A percentile compares a stretch with the other conserved stretches of the same genome.
Conservation (phyloP, 2,329 filamentous ascomycete species). For the Fusarium ambrosium region DNA sequence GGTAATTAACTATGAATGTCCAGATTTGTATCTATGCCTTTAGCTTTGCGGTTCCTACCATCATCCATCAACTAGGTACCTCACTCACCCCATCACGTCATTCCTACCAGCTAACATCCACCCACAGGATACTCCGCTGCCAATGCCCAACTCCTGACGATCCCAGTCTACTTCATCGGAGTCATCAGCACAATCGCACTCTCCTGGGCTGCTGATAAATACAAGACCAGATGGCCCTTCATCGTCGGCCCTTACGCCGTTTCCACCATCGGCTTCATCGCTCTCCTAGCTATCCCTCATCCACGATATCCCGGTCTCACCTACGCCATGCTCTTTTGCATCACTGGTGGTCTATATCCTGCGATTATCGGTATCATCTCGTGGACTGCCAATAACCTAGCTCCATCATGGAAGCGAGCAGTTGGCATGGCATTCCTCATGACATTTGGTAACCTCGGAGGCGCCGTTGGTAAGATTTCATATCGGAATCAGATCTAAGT, state of each 20-base stretch:
- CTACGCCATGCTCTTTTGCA: neutral
- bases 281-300: neutral
- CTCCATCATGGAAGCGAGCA: slow-evolving; percentile 14
- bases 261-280: slow-evolving; percentile 30
- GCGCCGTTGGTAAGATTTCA: neutral
- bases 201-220: neutral
- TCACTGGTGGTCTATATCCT: slow-evolving; percentile 8
- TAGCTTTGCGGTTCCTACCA: neutral
- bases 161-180: slow-evolving; percentile 7
- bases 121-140: slow-evolving; percentile 1
- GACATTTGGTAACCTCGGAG: slow-evolving; percentile 8
- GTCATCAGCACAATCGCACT: neutral
- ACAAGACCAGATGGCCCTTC: slow-evolving; percentile 6
- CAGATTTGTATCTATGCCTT: neutral
- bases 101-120: too few species aligned
- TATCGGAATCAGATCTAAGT: neutral
- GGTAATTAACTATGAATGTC: too few species aligned
- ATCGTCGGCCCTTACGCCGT: neutral
- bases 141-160: slow-evolving; percentile 12
- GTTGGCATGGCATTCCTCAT: slow-evolving; percentile 7
- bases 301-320: neutral
- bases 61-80: slow-evolving; percentile 3
- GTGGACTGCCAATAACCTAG: slow-evolving; percentile 12
- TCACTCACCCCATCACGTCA: too few species aligned
- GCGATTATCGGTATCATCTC: slow-evolving; percentile 5